These are phyloP conservation scores for Hypoxylon sp. DNA, from an alignment of 2,329 filamentous ascomycete species.

Conservation along the genomic window DNA sequence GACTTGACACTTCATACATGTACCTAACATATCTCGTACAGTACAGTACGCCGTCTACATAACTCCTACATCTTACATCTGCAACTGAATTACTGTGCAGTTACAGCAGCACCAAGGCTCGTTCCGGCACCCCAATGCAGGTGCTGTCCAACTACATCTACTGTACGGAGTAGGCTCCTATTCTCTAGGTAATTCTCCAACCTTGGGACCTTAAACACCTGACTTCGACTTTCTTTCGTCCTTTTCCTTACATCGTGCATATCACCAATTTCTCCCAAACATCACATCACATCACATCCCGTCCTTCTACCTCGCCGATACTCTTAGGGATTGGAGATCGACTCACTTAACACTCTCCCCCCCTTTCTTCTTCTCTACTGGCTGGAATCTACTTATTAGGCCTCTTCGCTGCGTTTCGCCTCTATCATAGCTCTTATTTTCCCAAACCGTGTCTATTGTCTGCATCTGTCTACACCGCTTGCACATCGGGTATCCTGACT, in stretches of 20 bases:
- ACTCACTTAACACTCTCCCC: slow-evolving; percentile 14
- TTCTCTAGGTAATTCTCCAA: neutral
- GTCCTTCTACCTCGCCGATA: slow-evolving; percentile 25
- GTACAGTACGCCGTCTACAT: neutral
- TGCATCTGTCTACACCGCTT: slow-evolving; percentile 22
- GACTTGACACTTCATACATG: slow-evolving; percentile 4
- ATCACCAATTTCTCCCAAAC: slow-evolving; percentile 36
- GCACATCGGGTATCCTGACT: slow-evolving; percentile 11
- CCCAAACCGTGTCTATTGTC: neutral
- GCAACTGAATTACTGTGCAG: neutral
- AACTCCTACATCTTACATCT: neutral
- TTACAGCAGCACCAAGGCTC: slow-evolving; percentile 4
- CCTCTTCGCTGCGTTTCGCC: slow-evolving; percentile 18
- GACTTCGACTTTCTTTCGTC: slow-evolving; percentile 36
- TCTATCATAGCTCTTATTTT: slow-evolving; percentile 9
- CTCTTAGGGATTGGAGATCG: slow-evolving; percentile 14
- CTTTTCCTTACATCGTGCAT: slow-evolving; percentile 32
- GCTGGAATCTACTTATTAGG: slow-evolving; percentile 19
- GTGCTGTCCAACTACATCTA: slow-evolving; percentile 27
- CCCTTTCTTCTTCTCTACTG: slow-evolving; percentile 10
- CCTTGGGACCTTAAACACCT: slow-evolving; percentile 28
- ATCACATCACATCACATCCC: slow-evolving; percentile 21
- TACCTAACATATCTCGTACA: slow-evolving; percentile 1
- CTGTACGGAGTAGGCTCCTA: slow-evolving; percentile 32
- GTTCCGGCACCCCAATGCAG: slow-evolving; percentile 29